A percentile compares a stretch with the other conserved stretches of the same genome.
Evolutionary conservation across 192 early-diverging fungal genomes (phyloP).

Genomic region (Backusella circina): DNA sequence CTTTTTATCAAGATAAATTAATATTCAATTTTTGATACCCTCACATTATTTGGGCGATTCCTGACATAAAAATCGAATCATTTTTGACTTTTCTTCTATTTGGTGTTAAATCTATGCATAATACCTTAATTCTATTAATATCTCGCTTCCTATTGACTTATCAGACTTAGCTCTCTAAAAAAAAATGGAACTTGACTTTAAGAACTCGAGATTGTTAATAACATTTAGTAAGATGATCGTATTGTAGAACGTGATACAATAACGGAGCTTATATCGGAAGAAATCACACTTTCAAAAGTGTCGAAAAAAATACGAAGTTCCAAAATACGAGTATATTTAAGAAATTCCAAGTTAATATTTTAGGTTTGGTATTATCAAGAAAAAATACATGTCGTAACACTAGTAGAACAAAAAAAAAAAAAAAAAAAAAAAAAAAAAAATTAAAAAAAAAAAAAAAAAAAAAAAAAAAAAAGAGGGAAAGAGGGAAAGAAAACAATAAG

Average conservation of each 20-base stretch:
- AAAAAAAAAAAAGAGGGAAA: not conserved
- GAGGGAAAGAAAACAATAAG: not conserved
- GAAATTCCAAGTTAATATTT: not conserved
- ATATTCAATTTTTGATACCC: conserved; percentile 2
- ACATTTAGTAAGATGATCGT: not conserved
- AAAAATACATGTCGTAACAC: not conserved
- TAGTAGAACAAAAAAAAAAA: not conserved
- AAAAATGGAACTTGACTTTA: not conserved
- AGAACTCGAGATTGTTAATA: not conserved
- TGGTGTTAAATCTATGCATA: not conserved
- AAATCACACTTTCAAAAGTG: not conserved
- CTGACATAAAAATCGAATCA: not conserved
- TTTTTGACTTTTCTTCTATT: not conserved
- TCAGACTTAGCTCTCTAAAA: not conserved
- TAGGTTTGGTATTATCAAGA: not conserved
- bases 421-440: not conserved
- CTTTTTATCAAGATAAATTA: not conserved
- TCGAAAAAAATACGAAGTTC: not conserved
- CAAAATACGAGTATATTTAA: not conserved
- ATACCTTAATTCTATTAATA: not conserved
- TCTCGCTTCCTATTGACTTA: not conserved
- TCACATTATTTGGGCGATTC: not conserved
- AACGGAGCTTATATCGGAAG: not conserved
- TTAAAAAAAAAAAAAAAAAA: not conserved
- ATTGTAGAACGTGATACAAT: not conserved